A percentile compares a stretch with the other conserved stretches of the same genome.
phyloP scores from a whole-genome alignment of 495 filamentous ascomycete species.

The Neurospora terricola region DNA sequence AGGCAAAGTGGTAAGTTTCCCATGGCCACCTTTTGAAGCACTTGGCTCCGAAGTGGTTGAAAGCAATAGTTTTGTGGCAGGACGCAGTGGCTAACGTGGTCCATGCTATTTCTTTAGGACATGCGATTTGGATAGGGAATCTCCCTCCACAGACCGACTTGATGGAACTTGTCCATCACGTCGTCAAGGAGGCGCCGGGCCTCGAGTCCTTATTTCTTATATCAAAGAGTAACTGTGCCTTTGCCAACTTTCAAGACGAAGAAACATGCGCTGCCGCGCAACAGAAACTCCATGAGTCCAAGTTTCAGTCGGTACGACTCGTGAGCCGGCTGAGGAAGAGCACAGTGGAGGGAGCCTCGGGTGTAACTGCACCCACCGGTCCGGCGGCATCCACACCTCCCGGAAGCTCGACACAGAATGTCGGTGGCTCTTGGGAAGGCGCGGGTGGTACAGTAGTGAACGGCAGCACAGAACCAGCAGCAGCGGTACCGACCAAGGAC shows the following conservation, averaged over 20 bases:
- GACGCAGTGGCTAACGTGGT: not conserved
- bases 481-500: not conserved
- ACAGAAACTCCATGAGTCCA: slow-evolving; percentile 80
- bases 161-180: slow-evolving; percentile 78
- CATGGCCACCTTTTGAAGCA: not conserved
- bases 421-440: slow-evolving; percentile 1
- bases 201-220: slow-evolving; percentile 91
- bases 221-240: slow-evolving; percentile 95
- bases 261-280: slow-evolving; percentile 66
- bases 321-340: slow-evolving; percentile 80
- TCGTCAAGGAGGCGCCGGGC: slow-evolving; percentile 71
- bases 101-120: slow-evolving; percentile 40
- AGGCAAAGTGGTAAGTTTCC: slow-evolving; percentile 52
- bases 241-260: slow-evolving; percentile 91
- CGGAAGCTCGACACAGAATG: slow-evolving; percentile 7
- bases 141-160: slow-evolving; percentile 73
- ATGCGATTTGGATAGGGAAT: slow-evolving; percentile 96
- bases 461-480: not conserved
- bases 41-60: not conserved
- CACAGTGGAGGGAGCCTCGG: slow-evolving; percentile 38
- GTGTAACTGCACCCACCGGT: slow-evolving; percentile 42
- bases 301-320: slow-evolving; percentile 78
- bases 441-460: not conserved
- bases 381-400: slow-evolving; percentile 32
- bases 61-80: not conserved